These are phyloP conservation scores for Selenicereus undatus DNA, from an alignment of 148 eudicot species.

Conservation along the genomic window DNA sequence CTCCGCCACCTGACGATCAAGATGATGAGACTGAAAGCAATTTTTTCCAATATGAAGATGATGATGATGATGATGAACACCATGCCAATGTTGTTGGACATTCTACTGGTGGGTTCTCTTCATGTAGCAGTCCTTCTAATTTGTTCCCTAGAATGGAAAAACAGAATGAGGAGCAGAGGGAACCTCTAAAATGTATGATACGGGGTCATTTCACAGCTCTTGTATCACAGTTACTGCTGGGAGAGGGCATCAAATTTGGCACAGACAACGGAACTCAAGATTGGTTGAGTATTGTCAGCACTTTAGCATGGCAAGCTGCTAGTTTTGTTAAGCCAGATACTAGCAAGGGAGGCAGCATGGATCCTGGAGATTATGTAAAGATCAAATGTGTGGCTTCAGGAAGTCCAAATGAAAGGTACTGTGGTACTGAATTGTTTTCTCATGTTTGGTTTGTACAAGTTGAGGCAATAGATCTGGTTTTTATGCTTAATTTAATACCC, in stretches of 20 bases:
- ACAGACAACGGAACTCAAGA: constrained; percentile 43
- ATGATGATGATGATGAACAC: constrained; percentile 54
- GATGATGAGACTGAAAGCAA: constrained; percentile 56
- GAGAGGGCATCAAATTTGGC: constrained; percentile 52
- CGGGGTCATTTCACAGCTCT: constrained; percentile 95
- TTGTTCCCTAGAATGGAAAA: constrained; percentile 43
- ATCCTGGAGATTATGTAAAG: constrained; percentile 86
- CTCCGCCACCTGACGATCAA: constrained; percentile 82
- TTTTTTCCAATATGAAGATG: constrained; percentile 70
- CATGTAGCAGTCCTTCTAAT: constrained; percentile 38
- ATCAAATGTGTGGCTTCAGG: constrained; percentile 92
- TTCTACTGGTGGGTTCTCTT: constrained; percentile 44
- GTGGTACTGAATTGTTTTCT: constrained; percentile 1
- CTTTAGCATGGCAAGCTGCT: constrained; percentile 95
- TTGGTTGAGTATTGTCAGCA: constrained; percentile 77
- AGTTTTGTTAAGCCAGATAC: constrained; percentile 91
- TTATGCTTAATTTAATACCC: background rate
- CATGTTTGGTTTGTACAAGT: background rate
- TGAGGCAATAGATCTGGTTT: background rate
- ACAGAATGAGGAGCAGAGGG: constrained; percentile 43
- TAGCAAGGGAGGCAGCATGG: constrained; percentile 97
- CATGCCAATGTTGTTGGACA: constrained; percentile 58
- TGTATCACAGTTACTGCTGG: constrained; percentile 81
- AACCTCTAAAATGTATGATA: constrained; percentile 52
- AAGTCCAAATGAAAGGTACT: constrained; percentile 73